A percentile compares a stretch with the other conserved stretches of the same genome.
These are phyloP conservation scores for Tricholoma terreum DNA, from an alignment of 768 basidiomycete genomes.

Conservation along the genomic window DNA sequence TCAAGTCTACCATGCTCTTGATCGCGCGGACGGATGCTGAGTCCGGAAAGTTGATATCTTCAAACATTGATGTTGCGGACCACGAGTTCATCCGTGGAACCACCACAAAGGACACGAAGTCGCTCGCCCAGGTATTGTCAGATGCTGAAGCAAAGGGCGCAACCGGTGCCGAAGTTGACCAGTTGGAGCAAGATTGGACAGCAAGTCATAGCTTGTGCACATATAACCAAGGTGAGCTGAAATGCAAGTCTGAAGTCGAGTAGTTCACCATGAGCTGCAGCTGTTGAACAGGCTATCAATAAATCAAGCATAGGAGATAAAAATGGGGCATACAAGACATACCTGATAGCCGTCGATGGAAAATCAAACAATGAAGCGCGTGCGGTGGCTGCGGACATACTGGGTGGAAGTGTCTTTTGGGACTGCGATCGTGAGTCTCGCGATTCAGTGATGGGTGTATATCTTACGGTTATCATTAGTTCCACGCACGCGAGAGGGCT, in stretches of 20 bases:
- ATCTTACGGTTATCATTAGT: slow-evolving; percentile 38
- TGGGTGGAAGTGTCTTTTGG: slow-evolving; percentile 76
- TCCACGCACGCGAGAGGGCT: slow-evolving; percentile 87
- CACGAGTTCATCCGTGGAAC: slow-evolving; percentile 77
- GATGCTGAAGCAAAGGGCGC: slow-evolving; percentile 64
- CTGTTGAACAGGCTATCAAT: slow-evolving; percentile 57
- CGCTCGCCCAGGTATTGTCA: slow-evolving; percentile 68
- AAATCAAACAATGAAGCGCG: slow-evolving; percentile 75
- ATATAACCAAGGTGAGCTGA: slow-evolving; percentile 73
- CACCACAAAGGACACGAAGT: slow-evolving; percentile 39
- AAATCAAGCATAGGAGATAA: slow-evolving; percentile 51
- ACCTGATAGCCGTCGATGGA: slow-evolving; percentile 52
- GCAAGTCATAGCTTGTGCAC: slow-evolving; percentile 66
- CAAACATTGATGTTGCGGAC: slow-evolving; percentile 78
- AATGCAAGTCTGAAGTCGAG: not conserved
- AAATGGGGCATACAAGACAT: slow-evolving; percentile 52
- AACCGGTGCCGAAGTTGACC: slow-evolving; percentile 66
- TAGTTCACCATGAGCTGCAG: slow-evolving; percentile 29
- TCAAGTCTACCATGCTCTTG: slow-evolving; percentile 83
- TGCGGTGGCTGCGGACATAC: slow-evolving; percentile 66
- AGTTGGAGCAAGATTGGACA: slow-evolving; percentile 76
- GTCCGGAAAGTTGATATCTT: slow-evolving; percentile 79
- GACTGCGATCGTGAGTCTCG: slow-evolving; percentile 77
- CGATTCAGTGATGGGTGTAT: not conserved
- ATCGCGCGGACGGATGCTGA: slow-evolving; percentile 94